Percentiles rank a stretch among this genome's conserved stretches.
Conservation (phyloP, 345 rosid species). For the Xanthoceras sorbifolium region DNA sequence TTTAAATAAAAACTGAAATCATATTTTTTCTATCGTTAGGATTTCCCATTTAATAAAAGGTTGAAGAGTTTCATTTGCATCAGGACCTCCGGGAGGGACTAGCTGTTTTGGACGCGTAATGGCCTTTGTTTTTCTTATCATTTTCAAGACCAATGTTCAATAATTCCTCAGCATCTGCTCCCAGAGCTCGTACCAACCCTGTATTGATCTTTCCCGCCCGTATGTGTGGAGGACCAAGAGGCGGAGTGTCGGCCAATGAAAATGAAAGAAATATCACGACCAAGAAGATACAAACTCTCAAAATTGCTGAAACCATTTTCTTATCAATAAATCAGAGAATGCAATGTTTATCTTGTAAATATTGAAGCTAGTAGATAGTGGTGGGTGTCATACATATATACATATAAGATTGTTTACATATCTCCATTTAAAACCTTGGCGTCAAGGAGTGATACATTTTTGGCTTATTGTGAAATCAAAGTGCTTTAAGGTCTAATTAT, state of each 20-base stretch:
- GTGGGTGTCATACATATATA: slow-evolving; percentile 16
- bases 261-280: slow-evolving; percentile 20
- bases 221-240: slow-evolving; percentile 11
- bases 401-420: neutral
- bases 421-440: no score
- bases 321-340: neutral
- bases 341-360: neutral
- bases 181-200: no score
- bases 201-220: no score
- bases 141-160: slow-evolving; percentile 10
- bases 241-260: slow-evolving; percentile 17
- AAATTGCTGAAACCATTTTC: slow-evolving; percentile 14
- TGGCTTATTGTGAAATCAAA: no score
- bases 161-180: no score
- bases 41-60: no score
- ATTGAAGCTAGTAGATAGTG: neutral
- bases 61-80: no score
- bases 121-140: slow-evolving; percentile 3
- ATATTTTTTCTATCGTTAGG: no score
- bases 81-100: slow-evolving; percentile 70
- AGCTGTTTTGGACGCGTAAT: slow-evolving; percentile 24
- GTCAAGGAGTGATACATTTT: no score
- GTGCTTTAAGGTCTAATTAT: no score
- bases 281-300: slow-evolving; percentile 15
- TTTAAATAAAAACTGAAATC: no score